Evolutionary conservation across 768 basidiomycete species (phyloP).

Genomic region (Vararia minispora): DNA sequence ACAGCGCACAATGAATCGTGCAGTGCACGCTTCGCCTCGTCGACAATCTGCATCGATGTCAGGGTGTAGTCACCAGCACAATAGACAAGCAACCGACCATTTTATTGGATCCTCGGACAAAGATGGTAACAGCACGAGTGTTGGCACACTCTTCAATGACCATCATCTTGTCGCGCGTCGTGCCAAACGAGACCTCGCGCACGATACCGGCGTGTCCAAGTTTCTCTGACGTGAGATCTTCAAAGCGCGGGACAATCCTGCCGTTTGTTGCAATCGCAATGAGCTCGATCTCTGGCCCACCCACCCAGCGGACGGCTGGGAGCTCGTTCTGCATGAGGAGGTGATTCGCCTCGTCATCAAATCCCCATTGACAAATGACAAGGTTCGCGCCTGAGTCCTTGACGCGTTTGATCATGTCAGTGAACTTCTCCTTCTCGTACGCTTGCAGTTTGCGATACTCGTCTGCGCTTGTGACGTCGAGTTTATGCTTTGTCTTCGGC

Average conservation of each 20-base stretch:
- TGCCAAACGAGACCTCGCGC: slow-evolving; percentile 91
- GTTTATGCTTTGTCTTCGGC: slow-evolving; percentile 98
- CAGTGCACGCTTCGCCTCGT: slow-evolving; percentile 95
- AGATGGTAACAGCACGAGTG: slow-evolving; percentile 90
- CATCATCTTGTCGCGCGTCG: slow-evolving; percentile 98
- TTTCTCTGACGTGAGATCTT: slow-evolving; percentile 86
- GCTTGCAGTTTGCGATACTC: slow-evolving; percentile 91
- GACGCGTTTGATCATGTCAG: slow-evolving; percentile 92
- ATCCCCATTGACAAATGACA: slow-evolving; percentile 99
- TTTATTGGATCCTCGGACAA: slow-evolving; percentile 96
- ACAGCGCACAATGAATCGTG: slow-evolving; percentile 98
- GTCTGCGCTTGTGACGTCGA: slow-evolving; percentile 93
- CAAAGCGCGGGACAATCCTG: slow-evolving; percentile 95
- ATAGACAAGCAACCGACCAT: slow-evolving; percentile 49
- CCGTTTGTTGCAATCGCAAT: slow-evolving; percentile 98
- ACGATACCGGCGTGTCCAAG: slow-evolving; percentile 91
- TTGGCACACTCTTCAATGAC: slow-evolving; percentile 99
- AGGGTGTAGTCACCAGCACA: background rate
- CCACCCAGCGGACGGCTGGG: slow-evolving; percentile 97
- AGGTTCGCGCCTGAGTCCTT: slow-evolving; percentile 96
- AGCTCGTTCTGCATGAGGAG: slow-evolving; percentile 95
- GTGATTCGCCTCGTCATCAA: slow-evolving; percentile 99
- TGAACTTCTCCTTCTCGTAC: slow-evolving; percentile 95
- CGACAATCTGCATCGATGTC: slow-evolving; percentile 65
- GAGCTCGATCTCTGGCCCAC: slow-evolving; percentile 98